Evolutionary conservation across 768 basidiomycete species (phyloP).

Genomic region (Crucibulum laeve): DNA sequence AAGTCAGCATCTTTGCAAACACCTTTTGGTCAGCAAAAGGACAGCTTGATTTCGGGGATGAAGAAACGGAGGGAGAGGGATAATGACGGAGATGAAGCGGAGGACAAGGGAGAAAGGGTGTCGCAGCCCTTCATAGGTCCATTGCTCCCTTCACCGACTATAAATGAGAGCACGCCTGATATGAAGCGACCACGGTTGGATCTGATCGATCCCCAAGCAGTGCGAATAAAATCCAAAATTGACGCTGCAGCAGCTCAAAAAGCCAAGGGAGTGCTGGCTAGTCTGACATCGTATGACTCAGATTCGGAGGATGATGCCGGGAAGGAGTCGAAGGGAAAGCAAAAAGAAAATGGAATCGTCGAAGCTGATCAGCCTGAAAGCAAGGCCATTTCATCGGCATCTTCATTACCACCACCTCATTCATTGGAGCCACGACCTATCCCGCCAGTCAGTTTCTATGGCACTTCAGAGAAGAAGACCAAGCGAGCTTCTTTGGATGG

Average conservation of each 20-base stretch:
- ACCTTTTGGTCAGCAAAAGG: slow-evolving; percentile 22
- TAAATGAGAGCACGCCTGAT: slow-evolving; percentile 21
- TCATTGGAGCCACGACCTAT: slow-evolving; percentile 23
- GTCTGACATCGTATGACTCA: slow-evolving; percentile 23
- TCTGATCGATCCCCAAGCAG: slow-evolving; percentile 26
- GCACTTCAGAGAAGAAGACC: too few relatives aligned
- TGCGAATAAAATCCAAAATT: slow-evolving; percentile 25
- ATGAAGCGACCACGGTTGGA: slow-evolving; percentile 11
- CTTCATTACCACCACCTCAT: slow-evolving; percentile 17
- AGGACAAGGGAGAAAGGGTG: slow-evolving; percentile 48
- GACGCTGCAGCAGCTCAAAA: slow-evolving; percentile 14
- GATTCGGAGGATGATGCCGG: slow-evolving; percentile 2
- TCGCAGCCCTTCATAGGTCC: slow-evolving; percentile 61
- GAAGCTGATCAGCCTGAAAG: too few relatives aligned
- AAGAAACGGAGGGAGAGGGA: slow-evolving; percentile 41
- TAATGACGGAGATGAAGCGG: slow-evolving; percentile 38
- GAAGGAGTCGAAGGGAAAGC: slow-evolving; percentile 5
- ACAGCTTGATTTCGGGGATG: slow-evolving; percentile 43
- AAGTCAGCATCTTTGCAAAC: slow-evolving; percentile 21
- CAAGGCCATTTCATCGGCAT: slow-evolving; percentile 24
- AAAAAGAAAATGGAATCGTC: slow-evolving; percentile 10
- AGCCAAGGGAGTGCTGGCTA: slow-evolving; percentile 17
- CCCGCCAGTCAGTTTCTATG: slow-evolving; percentile 35
- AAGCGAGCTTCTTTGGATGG: too few relatives aligned
- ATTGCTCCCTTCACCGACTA: slow-evolving; percentile 46